Conservation (phyloP, 1,139 yeast species). For the Zygosaccharomyces pseudobailii region DNA sequence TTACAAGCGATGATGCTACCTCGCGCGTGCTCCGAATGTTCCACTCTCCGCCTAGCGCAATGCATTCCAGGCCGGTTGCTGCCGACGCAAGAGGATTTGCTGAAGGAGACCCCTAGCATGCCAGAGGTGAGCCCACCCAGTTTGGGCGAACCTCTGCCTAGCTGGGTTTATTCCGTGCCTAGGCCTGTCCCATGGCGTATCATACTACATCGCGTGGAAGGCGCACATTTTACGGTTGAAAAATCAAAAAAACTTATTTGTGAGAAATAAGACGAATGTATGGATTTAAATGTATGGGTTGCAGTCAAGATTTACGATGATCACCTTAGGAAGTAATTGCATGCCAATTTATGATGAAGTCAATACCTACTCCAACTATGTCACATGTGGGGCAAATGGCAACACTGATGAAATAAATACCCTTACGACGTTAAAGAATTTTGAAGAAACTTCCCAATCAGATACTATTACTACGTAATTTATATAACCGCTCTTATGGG, state of each 20-base stretch:
- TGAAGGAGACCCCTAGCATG: not conserved
- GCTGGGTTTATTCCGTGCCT: not conserved
- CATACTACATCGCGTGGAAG: not conserved
- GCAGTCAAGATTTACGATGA: not conserved
- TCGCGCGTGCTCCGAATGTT: not conserved
- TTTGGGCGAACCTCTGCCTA: not conserved
- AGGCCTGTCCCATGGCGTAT: too few relatives aligned
- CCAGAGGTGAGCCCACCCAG: not conserved
- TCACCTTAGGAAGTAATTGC: too few relatives aligned
- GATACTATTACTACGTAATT: slow-evolving; percentile 3
- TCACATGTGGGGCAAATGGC: too few relatives aligned
- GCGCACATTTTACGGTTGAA: not conserved
- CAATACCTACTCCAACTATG: too few relatives aligned
- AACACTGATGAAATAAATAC: too few relatives aligned
- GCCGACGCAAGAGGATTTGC: not conserved
- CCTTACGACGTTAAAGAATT: too few relatives aligned
- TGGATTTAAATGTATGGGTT: not conserved
- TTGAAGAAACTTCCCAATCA: slow-evolving; percentile 1
- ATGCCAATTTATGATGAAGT: too few relatives aligned
- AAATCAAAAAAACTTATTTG: not conserved
- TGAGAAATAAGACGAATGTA: not conserved
- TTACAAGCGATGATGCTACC: slow-evolving; percentile 2
- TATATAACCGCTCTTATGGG: slow-evolving; percentile 2
- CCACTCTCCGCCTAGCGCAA: not conserved
- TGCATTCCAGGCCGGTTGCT: not conserved